Base-by-base conservation (phyloP, 192 early-diverging fungal species). In the Mortierella alpina region DNA sequence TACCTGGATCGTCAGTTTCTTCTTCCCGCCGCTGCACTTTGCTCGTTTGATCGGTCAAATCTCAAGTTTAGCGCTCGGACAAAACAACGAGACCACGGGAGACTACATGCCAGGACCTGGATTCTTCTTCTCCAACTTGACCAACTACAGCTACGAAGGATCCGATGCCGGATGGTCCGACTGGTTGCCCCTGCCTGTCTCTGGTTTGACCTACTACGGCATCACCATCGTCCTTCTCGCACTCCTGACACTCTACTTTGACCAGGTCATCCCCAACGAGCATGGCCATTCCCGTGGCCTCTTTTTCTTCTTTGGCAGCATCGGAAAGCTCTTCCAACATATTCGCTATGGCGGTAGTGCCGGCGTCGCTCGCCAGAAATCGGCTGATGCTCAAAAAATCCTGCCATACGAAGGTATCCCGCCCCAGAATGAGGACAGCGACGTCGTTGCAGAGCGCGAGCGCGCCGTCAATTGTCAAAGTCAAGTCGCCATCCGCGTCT, bases 241-340 rank as follows among this genome's bases (percentile, higher is more conserved):
- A 61, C 42, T 93, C 2, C 72, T 95, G 63, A 91, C 88, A 14
- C 89, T 88, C 84, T 94, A 93, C 82, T 86, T 92, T 50, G 92
- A 94, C 68, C 86, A 90, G 56, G 84, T 95, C 13, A 91, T 95
- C 61, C 89, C 91, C 0, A 83, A 93, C 80, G 93, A 94, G 71
- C 92, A 88, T 63, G 92, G 93, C 17, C 79, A 66, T 44, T 59
- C 56, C 14, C 68, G 59, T 57, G 39, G 75, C 42, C 71, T 75
- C 1, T 85, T 86, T 13, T 94, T 92, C 85, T 91, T 90, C 62
- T 63, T 94, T 15, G 80, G 84, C 7, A 86, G 89, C 17, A 76
- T 82, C 50, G 87, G 88, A 56, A 88, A 86, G 82, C 85, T 89
- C 70, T 75, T 87, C 69, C 72, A 71, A 40, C 58, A 62, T 31